Base-by-base conservation (phyloP, 108 stramenopile genomes). In the Aurantiochytrium sp. region DNA sequence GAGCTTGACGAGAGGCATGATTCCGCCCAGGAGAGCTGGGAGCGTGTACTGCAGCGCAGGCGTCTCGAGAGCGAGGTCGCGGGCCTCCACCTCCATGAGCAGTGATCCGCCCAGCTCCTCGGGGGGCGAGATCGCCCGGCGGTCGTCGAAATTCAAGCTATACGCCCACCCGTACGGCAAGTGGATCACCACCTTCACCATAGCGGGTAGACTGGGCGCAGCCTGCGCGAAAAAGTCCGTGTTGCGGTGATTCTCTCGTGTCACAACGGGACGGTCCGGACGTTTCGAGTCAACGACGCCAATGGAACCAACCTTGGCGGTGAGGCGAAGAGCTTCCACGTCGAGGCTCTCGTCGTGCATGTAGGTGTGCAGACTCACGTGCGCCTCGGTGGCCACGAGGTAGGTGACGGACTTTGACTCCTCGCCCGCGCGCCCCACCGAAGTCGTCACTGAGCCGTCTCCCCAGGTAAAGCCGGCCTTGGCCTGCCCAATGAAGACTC, bases 401-500 rank as follows among this genome's bases (percentile, higher is more conserved):
- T 48, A 41, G 27, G 73, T 81, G 19, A 81, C 45, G 15, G 39
- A 22, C 19, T 41, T 48, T 1, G 73, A 81, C 45, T 81, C 73
- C 17, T 81, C 45, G 27, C 42, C 42, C 12, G 73, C 39, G n/a
- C 73, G 39, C 6, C 45, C 45, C 12, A 81, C 73, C 6, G 39
- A 41, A 17, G 59, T 65, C 6, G 73, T 12, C n/a, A 81, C 73
- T 12, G 39, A 48, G 17, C 73, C 73, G 39, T 41, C 45, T 12
- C 73, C 73, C 73, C 73, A 81, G 10, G 73, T 81, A 81, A 81
- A 81, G 12, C 73, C 73, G 6, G 45, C 73, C 42, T 48, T 41
- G 45, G 39, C 73, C 32, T 81, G 73, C 8, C 22, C 24, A 24
- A 27, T 27, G 19, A 17, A 34, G 10, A 65, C 59, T 0, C 24